These are phyloP conservation scores for Astragalus membranaceus DNA, from an alignment of 306 rosid genomes.

Conservation along the genomic window DNA sequence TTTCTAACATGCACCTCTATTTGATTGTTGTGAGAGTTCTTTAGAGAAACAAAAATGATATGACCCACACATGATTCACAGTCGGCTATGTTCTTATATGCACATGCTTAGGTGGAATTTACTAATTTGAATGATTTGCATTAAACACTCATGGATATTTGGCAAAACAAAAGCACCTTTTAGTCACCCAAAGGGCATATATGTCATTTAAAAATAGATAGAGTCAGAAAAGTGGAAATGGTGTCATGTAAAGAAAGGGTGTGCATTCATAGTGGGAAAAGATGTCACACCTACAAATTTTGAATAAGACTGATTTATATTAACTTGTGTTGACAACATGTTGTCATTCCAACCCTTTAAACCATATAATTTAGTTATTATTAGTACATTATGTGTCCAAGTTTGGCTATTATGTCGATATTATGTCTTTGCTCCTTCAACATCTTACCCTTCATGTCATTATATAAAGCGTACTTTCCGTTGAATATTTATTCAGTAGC, in stretches of 20 bases:
- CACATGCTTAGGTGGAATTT: neutral
- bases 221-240: slow-evolving; percentile 10
- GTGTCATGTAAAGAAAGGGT: neutral
- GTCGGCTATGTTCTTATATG: neutral
- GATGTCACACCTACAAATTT: neutral
- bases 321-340: slow-evolving; percentile 39
- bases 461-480: neutral
- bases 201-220: neutral
- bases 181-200: neutral
- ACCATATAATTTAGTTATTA: neutral
- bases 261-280: slow-evolving; percentile 20
- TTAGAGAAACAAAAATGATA: too few relatives aligned
- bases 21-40: too few relatives aligned
- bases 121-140: neutral
- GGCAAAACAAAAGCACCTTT: neutral
- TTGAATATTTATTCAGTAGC: neutral
- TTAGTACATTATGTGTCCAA: neutral
- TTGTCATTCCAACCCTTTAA: slow-evolving; percentile 40
- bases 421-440: slow-evolving; percentile 29
- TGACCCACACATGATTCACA: too few relatives aligned
- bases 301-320: neutral
- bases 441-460: neutral
- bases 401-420: slow-evolving; percentile 40
- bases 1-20: too few relatives aligned
- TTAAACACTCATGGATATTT: neutral